A percentile compares a stretch with the other conserved stretches of the same genome.
These are phyloP conservation scores for Casuarina equisetifolia DNA, from an alignment of 306 rosid species.

Conservation along the genomic window DNA sequence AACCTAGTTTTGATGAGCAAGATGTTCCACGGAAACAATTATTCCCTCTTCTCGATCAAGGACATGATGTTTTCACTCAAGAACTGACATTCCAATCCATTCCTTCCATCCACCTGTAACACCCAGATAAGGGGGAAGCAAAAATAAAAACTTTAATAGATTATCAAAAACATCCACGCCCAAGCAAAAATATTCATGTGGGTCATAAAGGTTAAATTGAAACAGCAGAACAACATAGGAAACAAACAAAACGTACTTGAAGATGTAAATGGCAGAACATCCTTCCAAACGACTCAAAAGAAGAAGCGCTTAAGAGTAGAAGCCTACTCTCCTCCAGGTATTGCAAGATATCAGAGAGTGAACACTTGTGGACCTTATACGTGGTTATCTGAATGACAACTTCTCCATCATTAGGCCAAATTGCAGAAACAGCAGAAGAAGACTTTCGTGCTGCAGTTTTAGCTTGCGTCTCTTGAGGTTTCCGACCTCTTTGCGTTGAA, in stretches of 20 bases:
- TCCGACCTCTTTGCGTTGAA: conserved; percentile 19
- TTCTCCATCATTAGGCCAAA: conserved; percentile 49
- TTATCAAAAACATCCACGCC: not conserved
- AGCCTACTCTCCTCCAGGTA: conserved; percentile 53
- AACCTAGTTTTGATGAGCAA: not conserved
- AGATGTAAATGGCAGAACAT: conserved; percentile 57
- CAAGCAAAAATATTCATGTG: too few relatives aligned
- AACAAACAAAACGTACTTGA: conserved; percentile 31
- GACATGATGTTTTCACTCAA: not conserved
- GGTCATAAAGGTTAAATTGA: not conserved
- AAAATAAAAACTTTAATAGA: not conserved
- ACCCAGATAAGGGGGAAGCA: not conserved
- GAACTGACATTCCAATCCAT: not conserved
- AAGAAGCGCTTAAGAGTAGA: conserved; percentile 53
- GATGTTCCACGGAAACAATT: not conserved
- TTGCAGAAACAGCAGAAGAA: conserved; percentile 45
- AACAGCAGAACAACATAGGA: not conserved
- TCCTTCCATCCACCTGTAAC: not conserved
- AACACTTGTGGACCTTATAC: conserved; percentile 16
- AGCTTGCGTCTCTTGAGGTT: not conserved
- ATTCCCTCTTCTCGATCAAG: not conserved
- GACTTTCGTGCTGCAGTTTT: conserved; percentile 11
- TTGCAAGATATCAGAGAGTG: conserved; percentile 44
- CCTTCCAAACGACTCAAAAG: conserved; percentile 52
- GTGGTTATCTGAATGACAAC: conserved; percentile 53